A percentile compares a stretch with the other conserved stretches of the same genome.
Conservation (phyloP, 1,139 yeast species). For the Blastobotrys serpentis region DNA sequence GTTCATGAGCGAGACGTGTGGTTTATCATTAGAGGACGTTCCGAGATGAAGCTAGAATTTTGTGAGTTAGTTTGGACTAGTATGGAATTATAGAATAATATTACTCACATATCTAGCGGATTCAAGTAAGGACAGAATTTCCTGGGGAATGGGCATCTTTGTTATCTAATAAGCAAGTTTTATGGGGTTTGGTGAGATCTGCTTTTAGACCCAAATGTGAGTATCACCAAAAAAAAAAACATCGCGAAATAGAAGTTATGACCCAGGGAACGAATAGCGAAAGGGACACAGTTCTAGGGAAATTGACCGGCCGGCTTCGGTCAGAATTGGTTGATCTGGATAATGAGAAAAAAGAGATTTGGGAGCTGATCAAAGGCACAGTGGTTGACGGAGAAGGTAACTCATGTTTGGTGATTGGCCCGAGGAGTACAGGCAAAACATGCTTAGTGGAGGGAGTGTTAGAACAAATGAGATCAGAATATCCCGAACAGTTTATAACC, state of each 20-base stretch:
- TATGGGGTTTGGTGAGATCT: no score
- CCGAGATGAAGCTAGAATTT: conserved; percentile 75
- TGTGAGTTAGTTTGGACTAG: not conserved
- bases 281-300: conserved; percentile 11
- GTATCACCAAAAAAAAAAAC: not conserved
- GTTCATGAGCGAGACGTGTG: conserved; percentile 88
- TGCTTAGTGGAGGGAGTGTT: conserved; percentile 60
- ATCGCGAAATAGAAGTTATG: not conserved
- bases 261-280: not conserved
- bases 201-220: no score
- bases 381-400: conserved; percentile 72
- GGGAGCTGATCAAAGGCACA: conserved; percentile 61
- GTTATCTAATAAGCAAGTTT: no score
- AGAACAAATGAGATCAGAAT: conserved; percentile 42
- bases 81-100: not conserved
- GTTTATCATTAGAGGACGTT: conserved; percentile 63
- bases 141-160: not conserved
- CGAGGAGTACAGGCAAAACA: conserved; percentile 76
- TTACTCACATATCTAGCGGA: conserved; percentile 10
- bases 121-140: conserved; percentile 5
- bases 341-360: conserved; percentile 45
- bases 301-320: conserved; percentile 14
- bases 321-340: conserved; percentile 35
- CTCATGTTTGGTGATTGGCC: conserved; percentile 77
- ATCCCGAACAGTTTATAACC: conserved; percentile 51